phyloP scores from a whole-genome alignment of 2,329 filamentous ascomycete species.

The Penicillium occitanis region DNA sequence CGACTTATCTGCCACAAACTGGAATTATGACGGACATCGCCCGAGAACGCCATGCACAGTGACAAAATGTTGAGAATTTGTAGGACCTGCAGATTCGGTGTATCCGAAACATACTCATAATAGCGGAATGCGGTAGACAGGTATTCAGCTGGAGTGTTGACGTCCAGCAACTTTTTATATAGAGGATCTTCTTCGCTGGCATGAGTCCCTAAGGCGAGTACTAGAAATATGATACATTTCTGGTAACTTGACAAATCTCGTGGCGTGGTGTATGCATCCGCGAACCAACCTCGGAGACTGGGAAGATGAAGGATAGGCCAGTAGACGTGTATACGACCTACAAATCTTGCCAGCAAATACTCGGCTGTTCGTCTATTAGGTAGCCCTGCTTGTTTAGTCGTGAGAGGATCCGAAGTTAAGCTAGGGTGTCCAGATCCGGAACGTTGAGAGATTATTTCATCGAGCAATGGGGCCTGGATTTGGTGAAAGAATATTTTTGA shows the following conservation, averaged over 20 bases:
- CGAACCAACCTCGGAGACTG: not conserved
- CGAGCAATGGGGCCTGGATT: not conserved
- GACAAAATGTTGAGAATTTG: not conserved
- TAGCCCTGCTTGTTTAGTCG: not conserved
- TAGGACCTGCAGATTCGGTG: not conserved
- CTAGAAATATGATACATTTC: not conserved
- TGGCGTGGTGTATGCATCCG: conserved; percentile 2
- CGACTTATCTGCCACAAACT: conserved; percentile 1
- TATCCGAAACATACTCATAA: not conserved
- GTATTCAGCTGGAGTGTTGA: conserved; percentile 2
- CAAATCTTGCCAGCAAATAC: not conserved
- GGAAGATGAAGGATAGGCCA: conserved; percentile 6
- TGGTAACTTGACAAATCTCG: not conserved
- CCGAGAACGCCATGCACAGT: conserved; percentile 1
- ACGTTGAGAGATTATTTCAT: not conserved
- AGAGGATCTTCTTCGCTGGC: not conserved
- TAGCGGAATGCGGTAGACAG: not conserved
- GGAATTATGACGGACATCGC: not conserved
- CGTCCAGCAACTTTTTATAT: not conserved
- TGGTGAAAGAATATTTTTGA: not conserved
- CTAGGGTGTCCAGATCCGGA: not conserved
- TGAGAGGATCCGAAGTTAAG: not conserved
- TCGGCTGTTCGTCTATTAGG: not conserved
- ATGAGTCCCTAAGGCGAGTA: not conserved
- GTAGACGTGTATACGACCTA: conserved; percentile 1